A percentile compares a stretch with the other conserved stretches of the same genome.
Evolutionary conservation across 2,329 filamentous ascomycete genomes (phyloP).

Genomic region (Neonectria hederae): DNA sequence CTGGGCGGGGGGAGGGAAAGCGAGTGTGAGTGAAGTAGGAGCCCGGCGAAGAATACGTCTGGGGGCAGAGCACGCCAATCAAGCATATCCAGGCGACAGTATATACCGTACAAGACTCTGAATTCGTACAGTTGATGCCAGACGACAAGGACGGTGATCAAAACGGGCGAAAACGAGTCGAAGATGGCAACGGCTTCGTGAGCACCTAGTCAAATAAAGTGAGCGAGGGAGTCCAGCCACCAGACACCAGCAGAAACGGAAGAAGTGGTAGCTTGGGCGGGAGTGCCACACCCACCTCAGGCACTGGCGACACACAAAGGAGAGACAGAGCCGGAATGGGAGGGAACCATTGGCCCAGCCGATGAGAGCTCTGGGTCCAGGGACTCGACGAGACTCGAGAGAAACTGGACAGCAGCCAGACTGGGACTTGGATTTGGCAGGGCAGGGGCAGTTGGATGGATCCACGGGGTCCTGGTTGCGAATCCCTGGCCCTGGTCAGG

Average conservation of each 20-base stretch:
- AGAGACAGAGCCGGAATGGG: constrained; percentile 11
- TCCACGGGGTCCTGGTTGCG: constrained; percentile 27
- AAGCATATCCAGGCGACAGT: background rate
- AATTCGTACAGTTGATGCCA: background rate
- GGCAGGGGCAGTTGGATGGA: constrained; percentile 22
- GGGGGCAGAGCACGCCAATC: background rate
- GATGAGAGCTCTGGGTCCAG: background rate
- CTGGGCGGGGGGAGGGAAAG: constrained; percentile 9
- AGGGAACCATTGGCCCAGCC: constrained; percentile 11
- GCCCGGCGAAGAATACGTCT: background rate
- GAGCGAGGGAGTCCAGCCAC: background rate
- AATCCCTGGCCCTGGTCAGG: constrained; percentile 25
- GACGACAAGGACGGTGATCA: background rate
- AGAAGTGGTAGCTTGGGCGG: constrained; percentile 5
- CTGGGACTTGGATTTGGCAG: constrained; percentile 15
- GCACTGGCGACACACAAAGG: constrained; percentile 18
- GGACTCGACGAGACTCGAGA: constrained; percentile 11
- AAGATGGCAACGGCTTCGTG: background rate
- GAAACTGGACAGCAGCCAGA: constrained; percentile 4
- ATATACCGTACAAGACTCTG: background rate
- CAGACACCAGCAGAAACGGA: constrained; percentile 1
- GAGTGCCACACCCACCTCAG: constrained; percentile 16
- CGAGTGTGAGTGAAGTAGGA: background rate
- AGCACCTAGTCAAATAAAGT: background rate
- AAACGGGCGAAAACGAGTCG: background rate